Percentiles rank a stretch among this genome's conserved stretches.
Evolutionary conservation across 768 basidiomycete genomes (phyloP).

Genomic region (Boletales sp.): DNA sequence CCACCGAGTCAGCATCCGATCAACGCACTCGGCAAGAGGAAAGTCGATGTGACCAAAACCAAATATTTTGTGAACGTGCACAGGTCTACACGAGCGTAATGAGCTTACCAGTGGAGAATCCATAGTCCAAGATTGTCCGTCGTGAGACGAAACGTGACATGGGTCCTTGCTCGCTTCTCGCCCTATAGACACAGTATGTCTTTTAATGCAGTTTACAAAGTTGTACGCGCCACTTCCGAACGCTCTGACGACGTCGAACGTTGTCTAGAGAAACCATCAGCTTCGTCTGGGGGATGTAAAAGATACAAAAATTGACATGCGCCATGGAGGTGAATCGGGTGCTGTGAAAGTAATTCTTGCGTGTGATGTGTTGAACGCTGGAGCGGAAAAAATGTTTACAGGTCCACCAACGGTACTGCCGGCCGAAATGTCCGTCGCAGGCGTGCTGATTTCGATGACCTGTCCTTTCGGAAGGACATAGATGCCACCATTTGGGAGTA

Average conservation of each 20-base stretch:
- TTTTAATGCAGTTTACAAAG: conserved; percentile 47
- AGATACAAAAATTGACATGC: neutral
- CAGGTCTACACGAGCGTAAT: no score
- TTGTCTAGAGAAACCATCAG: conserved; percentile 27
- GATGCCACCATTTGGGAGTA: conserved; percentile 42
- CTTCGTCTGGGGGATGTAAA: neutral
- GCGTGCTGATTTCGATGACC: conserved; percentile 44
- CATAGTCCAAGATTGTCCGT: no score
- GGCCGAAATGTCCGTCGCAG: conserved; percentile 6
- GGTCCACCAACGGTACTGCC: no score
- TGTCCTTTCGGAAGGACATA: conserved; percentile 39
- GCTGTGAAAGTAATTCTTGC: no score
- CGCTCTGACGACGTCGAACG: conserved; percentile 38
- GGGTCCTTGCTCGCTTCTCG: conserved; percentile 28
- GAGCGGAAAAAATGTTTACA: no score
- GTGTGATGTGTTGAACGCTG: no score
- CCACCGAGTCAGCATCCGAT: neutral
- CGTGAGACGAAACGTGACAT: conserved; percentile 53
- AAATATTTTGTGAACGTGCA: neutral
- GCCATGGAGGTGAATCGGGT: no score
- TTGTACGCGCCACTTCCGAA: conserved; percentile 38
- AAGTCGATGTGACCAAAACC: conserved; percentile 19
- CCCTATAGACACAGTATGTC: conserved; percentile 43
- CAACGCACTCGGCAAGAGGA: conserved; percentile 18
- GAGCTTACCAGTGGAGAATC: conserved; percentile 21